Base-by-base conservation (phyloP, 108 stramenopile species). In the Pelagomonas calceolata region DNA sequence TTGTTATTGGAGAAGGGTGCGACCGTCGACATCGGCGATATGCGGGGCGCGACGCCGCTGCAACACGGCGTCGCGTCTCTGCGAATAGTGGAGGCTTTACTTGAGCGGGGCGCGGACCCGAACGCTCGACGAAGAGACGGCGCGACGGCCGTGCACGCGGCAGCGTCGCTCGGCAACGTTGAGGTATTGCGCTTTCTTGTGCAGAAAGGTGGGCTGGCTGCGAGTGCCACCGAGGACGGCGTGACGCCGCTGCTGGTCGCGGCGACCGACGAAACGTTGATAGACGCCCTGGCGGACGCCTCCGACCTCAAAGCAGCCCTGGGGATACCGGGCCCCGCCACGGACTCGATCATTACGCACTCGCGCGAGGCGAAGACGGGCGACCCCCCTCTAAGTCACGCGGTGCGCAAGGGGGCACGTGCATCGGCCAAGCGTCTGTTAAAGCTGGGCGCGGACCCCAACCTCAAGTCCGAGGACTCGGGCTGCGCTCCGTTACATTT, bases 141-240 rank as follows among this genome's bases (percentile, higher is more conserved):
- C 30, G 77, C 90, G 16, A 91, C 92, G 1, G 88, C 88, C 4
- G 51, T 93, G 26, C 90, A 91, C 69, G 87, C 91, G 3, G 89
- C 90, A 0, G 81, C 90, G 51, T 84, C 82, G 4, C 90, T 91
- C 72, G 92, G 92, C 16, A 87, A 91, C 74, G 72, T 90, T 32
- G 77, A 81, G n/a, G 70, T 91, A 14, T 84, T 87, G 30, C 73
- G 71, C 71, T 87, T 66, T 33, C 64, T 93, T 31, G 72, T 90
- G 4, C 39, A 71, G n/a, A 81, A 71, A 66, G 85, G 86, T 10
- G 92, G 88, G 44, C 1, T 3, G 51, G 26, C 51, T 26, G 51
- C 51, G 51, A 5, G 39, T 5, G 5, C 51, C 51, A 26, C 21
- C 21, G 21, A 17, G 21, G 51, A 60, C 51, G 51, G 51, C 3